These are phyloP conservation scores for Trichoderma koningii DNA, from an alignment of 2,329 filamentous ascomycete species.

Conservation along the genomic window DNA sequence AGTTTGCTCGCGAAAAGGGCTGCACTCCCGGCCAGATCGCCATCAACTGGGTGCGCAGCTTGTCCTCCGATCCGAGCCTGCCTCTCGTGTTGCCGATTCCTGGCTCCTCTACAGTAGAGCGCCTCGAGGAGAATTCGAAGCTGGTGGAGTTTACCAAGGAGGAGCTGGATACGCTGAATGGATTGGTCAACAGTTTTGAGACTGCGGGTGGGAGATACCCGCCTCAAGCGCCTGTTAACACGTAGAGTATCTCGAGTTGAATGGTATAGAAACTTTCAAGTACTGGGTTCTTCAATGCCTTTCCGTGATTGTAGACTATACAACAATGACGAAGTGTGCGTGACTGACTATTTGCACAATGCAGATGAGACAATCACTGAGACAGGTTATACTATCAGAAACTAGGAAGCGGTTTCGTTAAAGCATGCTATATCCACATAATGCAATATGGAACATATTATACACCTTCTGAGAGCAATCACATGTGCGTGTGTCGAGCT, in stretches of 20 bases:
- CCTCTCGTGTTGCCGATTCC: slow-evolving; percentile 66
- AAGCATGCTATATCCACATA: too few relatives aligned
- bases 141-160: slow-evolving; percentile 51
- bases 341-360: too few relatives aligned
- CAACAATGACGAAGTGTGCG: too few relatives aligned
- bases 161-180: slow-evolving; percentile 54
- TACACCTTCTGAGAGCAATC: not conserved
- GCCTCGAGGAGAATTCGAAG: slow-evolving; percentile 63
- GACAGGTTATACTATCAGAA: too few relatives aligned
- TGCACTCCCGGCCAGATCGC: slow-evolving; percentile 67
- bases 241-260: slow-evolving; percentile 27
- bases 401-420: too few relatives aligned
- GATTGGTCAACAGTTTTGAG: slow-evolving; percentile 51
- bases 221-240: slow-evolving; percentile 40
- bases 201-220: slow-evolving; percentile 55
- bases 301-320: too few relatives aligned
- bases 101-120: slow-evolving; percentile 57
- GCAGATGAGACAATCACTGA: too few relatives aligned
- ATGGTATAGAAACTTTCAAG: too few relatives aligned
- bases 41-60: slow-evolving; percentile 61
- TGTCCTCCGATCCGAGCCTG: slow-evolving; percentile 54
- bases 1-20: slow-evolving; percentile 60
- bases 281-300: too few relatives aligned
- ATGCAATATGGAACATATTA: too few relatives aligned
- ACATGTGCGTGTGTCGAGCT: not conserved